phyloP scores from a whole-genome alignment of 1,284 basidiomycete species.

The Inonotus hispidus region DNA sequence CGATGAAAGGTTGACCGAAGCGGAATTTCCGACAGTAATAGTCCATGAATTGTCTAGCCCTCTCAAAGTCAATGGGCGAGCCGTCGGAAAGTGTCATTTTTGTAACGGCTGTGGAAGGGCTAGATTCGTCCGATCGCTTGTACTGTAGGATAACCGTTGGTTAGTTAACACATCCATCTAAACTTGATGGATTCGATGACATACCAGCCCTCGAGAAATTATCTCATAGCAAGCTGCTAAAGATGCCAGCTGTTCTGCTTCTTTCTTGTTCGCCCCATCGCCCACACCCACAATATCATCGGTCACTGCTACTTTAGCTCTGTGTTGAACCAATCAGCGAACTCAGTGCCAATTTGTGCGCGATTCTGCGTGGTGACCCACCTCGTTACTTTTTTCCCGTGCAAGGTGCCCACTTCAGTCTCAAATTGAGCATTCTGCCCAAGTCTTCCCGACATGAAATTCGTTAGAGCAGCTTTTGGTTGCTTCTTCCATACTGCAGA shows the following conservation, averaged over 20 bases:
- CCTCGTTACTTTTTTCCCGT: slow-evolving; percentile 26
- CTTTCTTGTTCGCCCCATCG: slow-evolving; percentile 61
- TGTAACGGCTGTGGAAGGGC: slow-evolving; percentile 17
- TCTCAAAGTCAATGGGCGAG: slow-evolving; percentile 62
- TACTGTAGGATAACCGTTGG: slow-evolving; percentile 24
- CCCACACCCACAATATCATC: slow-evolving; percentile 49
- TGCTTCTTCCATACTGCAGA: slow-evolving; percentile 7
- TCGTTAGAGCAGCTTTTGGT: slow-evolving; percentile 15
- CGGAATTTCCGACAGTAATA: slow-evolving; percentile 85
- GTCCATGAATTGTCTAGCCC: slow-evolving; percentile 89
- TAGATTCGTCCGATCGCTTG: slow-evolving; percentile 19
- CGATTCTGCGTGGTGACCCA: slow-evolving; percentile 13
- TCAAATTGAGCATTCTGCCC: slow-evolving; percentile 2
- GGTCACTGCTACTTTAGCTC: slow-evolving; percentile 43
- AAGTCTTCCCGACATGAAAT: slow-evolving; percentile 3
- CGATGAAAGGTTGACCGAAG: slow-evolving; percentile 79
- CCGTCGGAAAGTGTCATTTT: slow-evolving; percentile 57
- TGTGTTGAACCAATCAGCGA: slow-evolving; percentile 24
- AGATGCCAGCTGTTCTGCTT: slow-evolving; percentile 74
- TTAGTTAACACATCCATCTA: slow-evolving; percentile 10
- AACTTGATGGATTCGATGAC: slow-evolving; percentile 10
- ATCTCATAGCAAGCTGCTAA: slow-evolving; percentile 71
- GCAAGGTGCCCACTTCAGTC: not conserved
- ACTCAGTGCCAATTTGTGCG: not conserved
- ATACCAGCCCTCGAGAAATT: slow-evolving; percentile 51